Conservation (phyloP, 2,329 filamentous ascomycete genomes). For the Hypoxylon sp. region DNA sequence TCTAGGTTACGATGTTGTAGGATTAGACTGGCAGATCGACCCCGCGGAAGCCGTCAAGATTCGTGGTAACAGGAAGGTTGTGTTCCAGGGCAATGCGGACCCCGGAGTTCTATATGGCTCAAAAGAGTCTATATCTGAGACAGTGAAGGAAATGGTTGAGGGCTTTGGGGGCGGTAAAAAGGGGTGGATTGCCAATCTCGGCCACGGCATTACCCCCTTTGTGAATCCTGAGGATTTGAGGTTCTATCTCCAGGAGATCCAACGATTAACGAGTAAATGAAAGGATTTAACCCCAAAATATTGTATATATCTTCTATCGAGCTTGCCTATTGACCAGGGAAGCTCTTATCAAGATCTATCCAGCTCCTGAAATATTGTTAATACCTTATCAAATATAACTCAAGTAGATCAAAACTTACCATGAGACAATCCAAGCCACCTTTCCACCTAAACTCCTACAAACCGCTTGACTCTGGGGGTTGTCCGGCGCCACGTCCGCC, state of each 20-base stretch:
- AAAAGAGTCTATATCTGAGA: constrained; percentile 79
- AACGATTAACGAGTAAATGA: constrained; percentile 67
- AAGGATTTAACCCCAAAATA: constrained; percentile 1
- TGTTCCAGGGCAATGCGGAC: constrained; percentile 94
- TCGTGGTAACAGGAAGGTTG: constrained; percentile 76
- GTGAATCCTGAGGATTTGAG: constrained; percentile 93
- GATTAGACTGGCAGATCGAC: constrained; percentile 94
- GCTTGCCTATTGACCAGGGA: constrained; percentile 34
- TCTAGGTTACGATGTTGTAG: constrained; percentile 91
- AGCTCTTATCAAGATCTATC: constrained; percentile 42
- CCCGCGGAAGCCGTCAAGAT: constrained; percentile 83
- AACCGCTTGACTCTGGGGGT: constrained; percentile 67
- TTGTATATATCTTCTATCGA: no score
- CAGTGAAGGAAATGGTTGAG: constrained; percentile 84
- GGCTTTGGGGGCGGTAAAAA: constrained; percentile 81
- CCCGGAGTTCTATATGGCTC: constrained; percentile 92
- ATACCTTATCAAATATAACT: constrained; percentile 1
- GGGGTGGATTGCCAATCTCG: constrained; percentile 96
- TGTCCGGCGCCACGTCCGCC: constrained; percentile 70
- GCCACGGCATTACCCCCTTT: constrained; percentile 94
- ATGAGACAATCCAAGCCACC: constrained; percentile 64
- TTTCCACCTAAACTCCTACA: constrained; percentile 69
- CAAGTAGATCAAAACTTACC: constrained; percentile 54
- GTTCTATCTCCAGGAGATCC: constrained; percentile 94
- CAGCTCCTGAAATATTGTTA: constrained; percentile 41